Conservation (phyloP, 1,284 basidiomycete genomes). For the Porogramme epimiltina region DNA sequence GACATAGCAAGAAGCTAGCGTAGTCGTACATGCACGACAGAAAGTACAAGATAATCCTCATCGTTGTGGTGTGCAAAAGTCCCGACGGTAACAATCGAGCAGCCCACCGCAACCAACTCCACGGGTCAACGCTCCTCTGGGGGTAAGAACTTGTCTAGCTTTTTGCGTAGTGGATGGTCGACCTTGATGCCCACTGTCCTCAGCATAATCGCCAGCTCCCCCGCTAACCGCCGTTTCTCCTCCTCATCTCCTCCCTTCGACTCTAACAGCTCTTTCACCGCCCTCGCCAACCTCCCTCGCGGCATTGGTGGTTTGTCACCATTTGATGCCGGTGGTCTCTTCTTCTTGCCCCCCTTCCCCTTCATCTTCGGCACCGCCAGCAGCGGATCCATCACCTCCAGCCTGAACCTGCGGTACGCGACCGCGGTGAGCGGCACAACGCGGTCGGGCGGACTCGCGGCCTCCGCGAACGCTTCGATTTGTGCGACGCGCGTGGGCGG, state of each 20-base stretch:
- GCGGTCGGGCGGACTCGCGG: slow-evolving; percentile 65
- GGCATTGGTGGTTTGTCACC: slow-evolving; percentile 44
- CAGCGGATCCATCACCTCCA: slow-evolving; percentile 69
- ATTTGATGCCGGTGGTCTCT: slow-evolving; percentile 30
- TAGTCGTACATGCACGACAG: no score
- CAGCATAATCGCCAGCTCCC: slow-evolving; percentile 52
- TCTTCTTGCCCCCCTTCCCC: slow-evolving; percentile 46
- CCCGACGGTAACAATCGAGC: no score
- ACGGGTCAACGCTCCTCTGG: slow-evolving; percentile 14
- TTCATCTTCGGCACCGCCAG: slow-evolving; percentile 65
- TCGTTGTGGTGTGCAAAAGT: no score
- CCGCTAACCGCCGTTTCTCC: slow-evolving; percentile 47
- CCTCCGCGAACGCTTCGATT: slow-evolving; percentile 72
- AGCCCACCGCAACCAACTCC: no score
- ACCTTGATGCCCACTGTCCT: slow-evolving; percentile 55
- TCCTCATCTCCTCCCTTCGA: slow-evolving; percentile 47
- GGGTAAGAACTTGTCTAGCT: slow-evolving; percentile 53
- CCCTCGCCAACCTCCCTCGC: slow-evolving; percentile 66
- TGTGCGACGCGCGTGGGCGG: slow-evolving; percentile 47
- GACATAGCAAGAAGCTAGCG: no score
- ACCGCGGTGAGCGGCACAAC: slow-evolving; percentile 63
- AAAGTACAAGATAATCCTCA: no score
- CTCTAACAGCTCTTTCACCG: slow-evolving; percentile 65
- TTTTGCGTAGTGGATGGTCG: slow-evolving; percentile 67
- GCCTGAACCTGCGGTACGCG: slow-evolving; percentile 68